A percentile compares a stretch with the other conserved stretches of the same genome.
Evolutionary conservation across 129 eudicot genomes (phyloP).

Genomic region (Flaveria brownii): DNA sequence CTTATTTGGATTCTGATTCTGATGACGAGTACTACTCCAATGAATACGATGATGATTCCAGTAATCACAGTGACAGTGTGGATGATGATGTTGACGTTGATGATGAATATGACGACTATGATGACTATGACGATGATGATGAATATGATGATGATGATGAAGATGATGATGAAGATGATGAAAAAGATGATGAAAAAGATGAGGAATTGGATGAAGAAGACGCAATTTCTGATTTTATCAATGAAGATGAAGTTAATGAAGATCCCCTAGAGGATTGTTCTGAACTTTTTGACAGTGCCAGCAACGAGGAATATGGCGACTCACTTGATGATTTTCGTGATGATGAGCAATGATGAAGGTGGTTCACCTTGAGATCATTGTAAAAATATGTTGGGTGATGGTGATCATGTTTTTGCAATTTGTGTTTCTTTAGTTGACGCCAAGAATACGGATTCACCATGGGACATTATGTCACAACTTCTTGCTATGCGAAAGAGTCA

Average conservation of each 20-base stretch:
- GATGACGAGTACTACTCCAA: slow-evolving; percentile 42
- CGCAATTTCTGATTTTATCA: slow-evolving; percentile 11
- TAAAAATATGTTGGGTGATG: slow-evolving; percentile 20
- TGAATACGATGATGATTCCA: slow-evolving; percentile 35
- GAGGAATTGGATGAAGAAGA: slow-evolving; percentile 16
- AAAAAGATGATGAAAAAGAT: slow-evolving; percentile 7
- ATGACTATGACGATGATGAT: neutral
- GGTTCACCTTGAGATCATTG: neutral
- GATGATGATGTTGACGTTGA: slow-evolving; percentile 22
- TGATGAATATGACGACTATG: neutral
- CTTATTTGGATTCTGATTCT: slow-evolving; percentile 29
- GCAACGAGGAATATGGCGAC: slow-evolving; percentile 31
- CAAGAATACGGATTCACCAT: slow-evolving; percentile 51
- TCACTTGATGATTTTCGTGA: slow-evolving; percentile 32
- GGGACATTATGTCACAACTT: slow-evolving; percentile 46
- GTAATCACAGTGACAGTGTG: slow-evolving; percentile 2
- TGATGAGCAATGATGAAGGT: slow-evolving; percentile 27
- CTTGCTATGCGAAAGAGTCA: neutral
- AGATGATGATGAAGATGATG: neutral
- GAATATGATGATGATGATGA: neutral
- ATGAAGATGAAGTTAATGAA: slow-evolving; percentile 21
- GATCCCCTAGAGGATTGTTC: slow-evolving; percentile 2
- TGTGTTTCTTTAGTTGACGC: slow-evolving; percentile 50
- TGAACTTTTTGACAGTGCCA: slow-evolving; percentile 23
- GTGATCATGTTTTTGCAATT: slow-evolving; percentile 37